Conservation (phyloP, 805 yeast species). For the Saturnispora bothae region DNA sequence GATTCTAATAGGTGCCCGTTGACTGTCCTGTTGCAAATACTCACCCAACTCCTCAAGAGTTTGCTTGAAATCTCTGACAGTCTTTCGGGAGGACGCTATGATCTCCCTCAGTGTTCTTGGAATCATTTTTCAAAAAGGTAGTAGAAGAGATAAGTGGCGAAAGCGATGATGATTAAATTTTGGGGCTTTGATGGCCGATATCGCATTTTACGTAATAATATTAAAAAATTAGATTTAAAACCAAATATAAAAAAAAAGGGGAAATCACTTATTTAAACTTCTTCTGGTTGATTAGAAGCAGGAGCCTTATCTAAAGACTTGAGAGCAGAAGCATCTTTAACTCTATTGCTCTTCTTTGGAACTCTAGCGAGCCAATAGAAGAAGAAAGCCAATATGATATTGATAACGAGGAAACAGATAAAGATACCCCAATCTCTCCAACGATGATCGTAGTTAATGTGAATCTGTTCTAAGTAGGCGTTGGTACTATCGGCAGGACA, state of each 20-base stretch:
- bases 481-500: conserved; percentile 53
- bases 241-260: background rate
- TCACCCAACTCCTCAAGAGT: conserved; percentile 39
- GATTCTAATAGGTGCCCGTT: too few relatives aligned
- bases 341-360: conserved; percentile 45
- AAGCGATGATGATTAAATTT: too few relatives aligned
- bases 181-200: background rate
- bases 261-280: background rate
- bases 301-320: conserved; percentile 15
- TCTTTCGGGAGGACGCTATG: conserved; percentile 34
- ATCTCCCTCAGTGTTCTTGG: conserved; percentile 30
- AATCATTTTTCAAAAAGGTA: conserved; percentile 9
- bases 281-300: conserved; percentile 10
- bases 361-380: conserved; percentile 58
- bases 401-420: conserved; percentile 37
- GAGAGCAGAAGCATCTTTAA: conserved; percentile 18
- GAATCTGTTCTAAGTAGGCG: conserved; percentile 39
- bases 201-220: background rate
- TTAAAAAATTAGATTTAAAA: background rate
- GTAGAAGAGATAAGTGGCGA: too few relatives aligned
- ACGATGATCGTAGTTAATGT: conserved; percentile 38
- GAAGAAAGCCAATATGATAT: conserved; percentile 25
- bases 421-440: conserved; percentile 56
- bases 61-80: conserved; percentile 37
- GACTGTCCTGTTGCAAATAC: conserved; percentile 24